A percentile compares a stretch with the other conserved stretches of the same genome.
Evolutionary conservation across 805 yeast genomes (phyloP).

Genomic region (Monosporozyma servazzii): DNA sequence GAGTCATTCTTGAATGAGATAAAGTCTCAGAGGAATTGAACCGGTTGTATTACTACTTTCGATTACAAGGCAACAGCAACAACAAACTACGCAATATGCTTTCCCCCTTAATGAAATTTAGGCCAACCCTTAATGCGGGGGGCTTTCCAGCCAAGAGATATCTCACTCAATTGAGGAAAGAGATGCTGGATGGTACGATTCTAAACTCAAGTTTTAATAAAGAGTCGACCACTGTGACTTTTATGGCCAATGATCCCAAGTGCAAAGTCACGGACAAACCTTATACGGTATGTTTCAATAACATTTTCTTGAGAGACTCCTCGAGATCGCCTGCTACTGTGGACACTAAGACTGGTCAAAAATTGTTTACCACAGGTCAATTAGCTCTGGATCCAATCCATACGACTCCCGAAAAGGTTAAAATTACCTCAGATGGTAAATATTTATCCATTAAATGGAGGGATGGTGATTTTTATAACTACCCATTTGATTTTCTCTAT

Average conservation of each 20-base stretch:
- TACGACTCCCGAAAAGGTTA: slow-evolving; percentile 32
- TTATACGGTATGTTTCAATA: slow-evolving; percentile 34
- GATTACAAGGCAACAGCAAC: background rate
- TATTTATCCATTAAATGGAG: slow-evolving; percentile 39
- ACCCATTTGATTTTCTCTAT: slow-evolving; percentile 39
- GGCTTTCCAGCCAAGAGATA: background rate
- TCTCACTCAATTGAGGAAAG: background rate
- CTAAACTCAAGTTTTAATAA: slow-evolving; percentile 9
- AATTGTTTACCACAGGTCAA: slow-evolving; percentile 53
- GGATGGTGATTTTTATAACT: slow-evolving; percentile 38
- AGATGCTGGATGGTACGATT: slow-evolving; percentile 4
- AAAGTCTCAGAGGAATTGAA: background rate
- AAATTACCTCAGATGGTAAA: slow-evolving; percentile 26
- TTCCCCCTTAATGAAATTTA: background rate
- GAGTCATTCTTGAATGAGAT: background rate
- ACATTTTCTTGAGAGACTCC: slow-evolving; percentile 57
- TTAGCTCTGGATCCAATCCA: slow-evolving; percentile 25
- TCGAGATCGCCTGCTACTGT: slow-evolving; percentile 40
- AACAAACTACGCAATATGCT: background rate
- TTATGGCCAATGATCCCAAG: slow-evolving; percentile 10
- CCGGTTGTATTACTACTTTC: background rate
- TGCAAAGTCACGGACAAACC: slow-evolving; percentile 7
- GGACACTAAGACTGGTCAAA: slow-evolving; percentile 44
- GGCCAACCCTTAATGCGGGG: background rate
- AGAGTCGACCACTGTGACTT: slow-evolving; percentile 21